Evolutionary conservation across 495 filamentous ascomycete species (phyloP).

Genomic region (Penicillium bovifimosum): DNA sequence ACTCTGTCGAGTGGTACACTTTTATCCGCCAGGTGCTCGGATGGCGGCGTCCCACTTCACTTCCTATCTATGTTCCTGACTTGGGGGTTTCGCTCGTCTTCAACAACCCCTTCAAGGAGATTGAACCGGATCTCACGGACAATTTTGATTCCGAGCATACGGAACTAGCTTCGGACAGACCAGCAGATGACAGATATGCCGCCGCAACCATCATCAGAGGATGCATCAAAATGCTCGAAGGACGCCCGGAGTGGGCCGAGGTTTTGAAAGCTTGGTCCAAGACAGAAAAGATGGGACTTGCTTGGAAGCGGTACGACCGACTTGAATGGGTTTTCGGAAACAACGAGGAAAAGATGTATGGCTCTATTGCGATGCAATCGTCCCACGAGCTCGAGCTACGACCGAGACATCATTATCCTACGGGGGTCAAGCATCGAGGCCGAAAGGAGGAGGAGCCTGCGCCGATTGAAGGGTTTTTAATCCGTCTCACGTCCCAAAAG

Average conservation of each 20-base stretch:
- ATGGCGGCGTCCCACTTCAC: constrained; percentile 48
- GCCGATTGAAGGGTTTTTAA: constrained; percentile 67
- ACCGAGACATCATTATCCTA: constrained; percentile 65
- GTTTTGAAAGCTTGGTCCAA: constrained; percentile 56
- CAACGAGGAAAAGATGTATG: constrained; percentile 71
- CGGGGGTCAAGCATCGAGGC: constrained; percentile 36
- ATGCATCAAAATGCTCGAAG: constrained; percentile 56
- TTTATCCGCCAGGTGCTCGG: constrained; percentile 60
- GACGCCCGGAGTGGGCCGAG: constrained; percentile 56
- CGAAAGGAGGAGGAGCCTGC: constrained; percentile 51
- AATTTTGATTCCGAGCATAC: constrained; percentile 35
- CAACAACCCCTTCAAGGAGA: constrained; percentile 55
- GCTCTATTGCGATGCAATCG: constrained; percentile 64
- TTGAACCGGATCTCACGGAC: constrained; percentile 41
- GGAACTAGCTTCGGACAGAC: constrained; percentile 36
- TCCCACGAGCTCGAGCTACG: constrained; percentile 71
- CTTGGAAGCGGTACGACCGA: constrained; percentile 72
- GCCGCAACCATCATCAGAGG: constrained; percentile 51
- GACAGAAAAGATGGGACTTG: constrained; percentile 61
- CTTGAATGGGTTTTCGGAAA: constrained; percentile 69
- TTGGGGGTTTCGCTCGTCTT: constrained; percentile 59
- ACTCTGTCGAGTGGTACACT: constrained; percentile 70
- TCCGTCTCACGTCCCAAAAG: constrained; percentile 62
- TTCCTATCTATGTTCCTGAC: constrained; percentile 66
- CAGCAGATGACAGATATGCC: constrained; percentile 49